Conservation (phyloP, 345 rosid species). For the Aethionema arabicum region DNA sequence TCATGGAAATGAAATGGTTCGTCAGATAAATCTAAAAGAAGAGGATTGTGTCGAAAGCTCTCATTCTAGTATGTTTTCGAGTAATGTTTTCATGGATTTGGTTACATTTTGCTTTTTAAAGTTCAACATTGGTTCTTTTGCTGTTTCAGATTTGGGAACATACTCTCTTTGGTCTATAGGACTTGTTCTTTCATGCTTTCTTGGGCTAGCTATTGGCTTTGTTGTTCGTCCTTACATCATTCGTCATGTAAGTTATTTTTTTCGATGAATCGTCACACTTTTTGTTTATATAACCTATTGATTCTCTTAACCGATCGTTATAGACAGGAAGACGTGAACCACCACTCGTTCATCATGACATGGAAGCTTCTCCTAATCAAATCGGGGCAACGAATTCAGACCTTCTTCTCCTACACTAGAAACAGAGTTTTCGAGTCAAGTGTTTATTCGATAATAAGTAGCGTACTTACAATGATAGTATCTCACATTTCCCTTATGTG, state of each 20-base stretch:
- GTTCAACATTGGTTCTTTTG: conserved; percentile 1
- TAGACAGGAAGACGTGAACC: conserved; percentile 65
- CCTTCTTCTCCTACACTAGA: conserved; percentile 57
- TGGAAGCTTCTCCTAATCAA: conserved; percentile 68
- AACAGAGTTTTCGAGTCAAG: conserved; percentile 50
- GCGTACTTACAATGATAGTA: conserved; percentile 46
- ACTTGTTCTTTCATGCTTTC: conserved; percentile 34
- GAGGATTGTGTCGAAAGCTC: conserved; percentile 58
- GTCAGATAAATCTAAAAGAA: conserved; percentile 59
- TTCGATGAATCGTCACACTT: not conserved
- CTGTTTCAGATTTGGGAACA: conserved; percentile 33
- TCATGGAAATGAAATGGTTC: conserved; percentile 55
- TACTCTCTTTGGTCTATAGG: conserved; percentile 38
- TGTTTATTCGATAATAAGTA: conserved; percentile 34
- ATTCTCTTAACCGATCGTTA: conserved; percentile 41
- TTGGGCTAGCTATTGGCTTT: conserved; percentile 33
- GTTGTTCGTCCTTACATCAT: conserved; percentile 36
- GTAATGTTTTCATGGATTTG: not conserved
- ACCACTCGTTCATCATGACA: conserved; percentile 45
- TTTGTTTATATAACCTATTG: conserved; percentile 15
- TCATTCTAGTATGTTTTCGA: conserved; percentile 38
- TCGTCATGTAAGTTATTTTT: conserved; percentile 47
- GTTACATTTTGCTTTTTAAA: conserved; percentile 1
- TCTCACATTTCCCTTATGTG: conserved; percentile 61
- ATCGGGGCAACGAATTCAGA: conserved; percentile 57